Base-by-base conservation (phyloP, 495 filamentous ascomycete species). In the Chaetomium cochliodes region DNA sequence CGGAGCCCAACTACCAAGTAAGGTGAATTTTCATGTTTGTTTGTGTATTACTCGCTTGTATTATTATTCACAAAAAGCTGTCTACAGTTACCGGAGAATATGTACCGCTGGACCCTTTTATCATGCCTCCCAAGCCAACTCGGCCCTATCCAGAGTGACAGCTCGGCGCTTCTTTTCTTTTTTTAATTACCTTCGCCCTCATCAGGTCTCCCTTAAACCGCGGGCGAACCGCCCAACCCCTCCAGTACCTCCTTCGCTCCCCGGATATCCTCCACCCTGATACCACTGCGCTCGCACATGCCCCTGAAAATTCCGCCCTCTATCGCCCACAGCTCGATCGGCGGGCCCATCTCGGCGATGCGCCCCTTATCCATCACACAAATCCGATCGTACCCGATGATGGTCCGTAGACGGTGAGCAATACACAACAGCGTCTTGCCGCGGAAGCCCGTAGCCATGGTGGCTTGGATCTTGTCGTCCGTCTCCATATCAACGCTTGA, bases 401-500 rank as follows among this genome's bases (percentile, higher is more conserved):
- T 96, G 0, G 94, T 97, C 64, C 90, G 86, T 69, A 97, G 76
- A 13, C 93, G 83, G 76, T 98, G 93, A n/a, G 93, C 93, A 74
- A 98, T 97, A 76, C 92, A 96, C 55, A 98, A 79, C 63, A 98
- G 72, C 47, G 93, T 98, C 81, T 89, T 91, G 46, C 92, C 94
- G 63, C 84, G 81, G 78, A 98, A 98, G 0, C 89, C 94, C 18
- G 85, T 82, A 2, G 90, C 88, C 76, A 98, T 97, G 7, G 93
- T 96, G 50, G 80, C 79, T 79, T 98, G 94, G 74, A 98, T 97
- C 82, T 92, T 93, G 77, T 90, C 86, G 67, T 98, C 93, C 13
- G 94, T 98, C 74, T 96, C 93, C 78, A 97, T 93, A 76, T 98
- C 93, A 6, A 98, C 92, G 5, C 86, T 89, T 5, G 87, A 91